Conservation (phyloP, 139 green algal species). For the Auxenochlorella protothecoides region DNA sequence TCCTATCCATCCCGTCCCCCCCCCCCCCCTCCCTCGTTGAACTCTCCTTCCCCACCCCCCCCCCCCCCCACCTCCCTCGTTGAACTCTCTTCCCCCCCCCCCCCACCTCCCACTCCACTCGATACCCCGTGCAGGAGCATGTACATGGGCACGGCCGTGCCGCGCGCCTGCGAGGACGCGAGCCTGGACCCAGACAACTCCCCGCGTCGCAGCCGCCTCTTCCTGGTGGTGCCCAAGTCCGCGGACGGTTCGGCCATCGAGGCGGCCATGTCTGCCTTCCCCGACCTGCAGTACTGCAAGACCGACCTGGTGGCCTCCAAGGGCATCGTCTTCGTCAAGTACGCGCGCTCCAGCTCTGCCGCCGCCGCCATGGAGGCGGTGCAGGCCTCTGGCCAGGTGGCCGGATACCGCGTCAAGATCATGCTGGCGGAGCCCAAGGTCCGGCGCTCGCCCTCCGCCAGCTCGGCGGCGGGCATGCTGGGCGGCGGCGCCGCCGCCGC, state of each 20-base stretch:
- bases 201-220: slow-evolving; percentile 69
- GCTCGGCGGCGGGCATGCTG: not conserved
- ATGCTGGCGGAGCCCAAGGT: slow-evolving; percentile 87
- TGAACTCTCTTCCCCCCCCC: no score
- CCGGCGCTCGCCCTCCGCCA: slow-evolving; percentile 36
- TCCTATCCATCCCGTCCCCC: no score
- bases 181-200: slow-evolving; percentile 74
- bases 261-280: slow-evolving; percentile 49
- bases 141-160: no score
- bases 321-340: slow-evolving; percentile 86
- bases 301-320: slow-evolving; percentile 77
- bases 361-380: slow-evolving; percentile 64
- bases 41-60: no score
- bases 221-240: slow-evolving; percentile 83
- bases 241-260: slow-evolving; percentile 58
- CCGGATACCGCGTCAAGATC: slow-evolving; percentile 79
- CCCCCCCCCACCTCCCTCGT: no score
- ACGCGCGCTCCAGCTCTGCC: slow-evolving; percentile 58
- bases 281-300: slow-evolving; percentile 85
- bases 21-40: no score
- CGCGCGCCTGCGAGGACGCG: no score
- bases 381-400: slow-evolving; percentile 45
- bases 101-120: not conserved
- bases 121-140: no score
- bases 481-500: no score